A percentile compares a stretch with the other conserved stretches of the same genome.
These are phyloP conservation scores for Polygonum aviculare DNA, from an alignment of 148 eudicot species.

Conservation along the genomic window DNA sequence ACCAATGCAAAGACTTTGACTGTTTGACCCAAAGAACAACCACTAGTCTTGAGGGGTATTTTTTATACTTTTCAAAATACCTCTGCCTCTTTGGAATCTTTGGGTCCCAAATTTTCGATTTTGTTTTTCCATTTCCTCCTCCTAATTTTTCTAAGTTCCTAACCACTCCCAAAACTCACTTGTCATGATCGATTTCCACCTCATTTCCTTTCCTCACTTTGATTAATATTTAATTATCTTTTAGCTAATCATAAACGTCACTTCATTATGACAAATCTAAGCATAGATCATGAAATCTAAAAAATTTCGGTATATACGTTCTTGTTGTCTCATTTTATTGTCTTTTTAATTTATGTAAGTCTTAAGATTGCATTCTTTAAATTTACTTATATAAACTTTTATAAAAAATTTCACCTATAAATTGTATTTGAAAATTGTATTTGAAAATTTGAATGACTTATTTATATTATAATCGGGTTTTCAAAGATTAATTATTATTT, in stretches of 20 bases:
- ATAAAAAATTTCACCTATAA: too few relatives aligned
- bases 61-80: background rate
- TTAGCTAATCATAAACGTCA: too few relatives aligned
- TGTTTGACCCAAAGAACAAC: background rate
- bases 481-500: too few relatives aligned
- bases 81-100: background rate
- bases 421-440: too few relatives aligned
- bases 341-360: too few relatives aligned
- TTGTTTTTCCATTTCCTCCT: background rate
- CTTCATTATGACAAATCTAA: background rate
- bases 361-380: too few relatives aligned
- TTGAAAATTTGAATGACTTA: too few relatives aligned
- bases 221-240: too few relatives aligned
- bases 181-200: background rate
- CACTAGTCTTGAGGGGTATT: background rate
- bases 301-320: background rate
- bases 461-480: too few relatives aligned
- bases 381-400: too few relatives aligned
- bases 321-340: too few relatives aligned
- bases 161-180: background rate
- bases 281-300: background rate
- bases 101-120: background rate
- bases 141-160: background rate
- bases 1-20: conserved; percentile 5
- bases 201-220: background rate